A percentile compares a stretch with the other conserved stretches of the same genome.
Evolutionary conservation across 106 monocot genomes (phyloP).

Genomic region (Dendrobium chrysotoxum): DNA sequence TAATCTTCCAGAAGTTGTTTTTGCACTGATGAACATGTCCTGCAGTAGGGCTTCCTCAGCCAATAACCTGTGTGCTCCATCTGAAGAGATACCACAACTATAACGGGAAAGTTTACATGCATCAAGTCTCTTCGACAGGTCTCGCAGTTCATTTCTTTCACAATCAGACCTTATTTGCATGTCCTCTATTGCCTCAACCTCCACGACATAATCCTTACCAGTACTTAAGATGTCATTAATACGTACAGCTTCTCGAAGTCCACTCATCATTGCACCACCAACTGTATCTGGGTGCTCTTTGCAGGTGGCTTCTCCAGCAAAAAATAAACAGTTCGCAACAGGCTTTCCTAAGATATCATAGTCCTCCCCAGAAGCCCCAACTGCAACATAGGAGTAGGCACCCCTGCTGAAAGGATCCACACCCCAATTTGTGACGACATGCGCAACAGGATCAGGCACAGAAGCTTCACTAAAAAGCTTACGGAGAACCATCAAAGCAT

Average conservation of each 20-base stretch:
- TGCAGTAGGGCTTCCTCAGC: constrained; percentile 47
- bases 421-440: constrained; percentile 97
- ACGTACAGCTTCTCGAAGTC: constrained; percentile 89
- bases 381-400: constrained; percentile 92
- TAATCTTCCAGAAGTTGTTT: constrained; percentile 74
- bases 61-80: constrained; percentile 18
- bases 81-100: constrained; percentile 28
- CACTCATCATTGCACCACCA: constrained; percentile 99
- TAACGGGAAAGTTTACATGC: constrained; percentile 51
- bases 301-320: constrained; percentile 99
- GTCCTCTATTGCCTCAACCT: constrained; percentile 75
- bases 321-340: constrained; percentile 82
- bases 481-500: constrained; percentile 75
- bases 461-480: constrained; percentile 72
- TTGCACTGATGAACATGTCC: constrained; percentile 80
- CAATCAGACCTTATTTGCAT: constrained; percentile 52
- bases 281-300: constrained; percentile 99
- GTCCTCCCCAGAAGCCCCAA: constrained; percentile 87
- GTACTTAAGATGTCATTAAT: constrained; percentile 72
- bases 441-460: constrained; percentile 89
- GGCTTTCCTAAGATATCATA: constrained; percentile 92
- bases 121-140: constrained; percentile 70
- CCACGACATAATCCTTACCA: constrained; percentile 72
- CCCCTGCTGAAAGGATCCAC: constrained; percentile 86
- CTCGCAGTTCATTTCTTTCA: constrained; percentile 76